Evolutionary conservation across 2,329 filamentous ascomycete genomes (phyloP).

Genomic region (Monosporascus sp.): DNA sequence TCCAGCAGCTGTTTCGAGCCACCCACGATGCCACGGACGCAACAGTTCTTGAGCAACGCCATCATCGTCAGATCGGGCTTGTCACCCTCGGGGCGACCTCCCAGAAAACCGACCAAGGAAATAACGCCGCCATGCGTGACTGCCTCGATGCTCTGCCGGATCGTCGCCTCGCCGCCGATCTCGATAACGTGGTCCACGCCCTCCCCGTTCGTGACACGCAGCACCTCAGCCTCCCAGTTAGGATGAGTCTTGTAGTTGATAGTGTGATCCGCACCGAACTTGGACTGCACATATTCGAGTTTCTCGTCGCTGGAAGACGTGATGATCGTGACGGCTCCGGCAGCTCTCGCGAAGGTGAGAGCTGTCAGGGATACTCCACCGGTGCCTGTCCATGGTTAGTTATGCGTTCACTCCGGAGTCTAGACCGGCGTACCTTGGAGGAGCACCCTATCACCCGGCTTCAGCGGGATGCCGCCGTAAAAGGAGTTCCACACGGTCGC

Average conservation of each 20-base stretch:
- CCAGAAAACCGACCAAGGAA: constrained; percentile 25
- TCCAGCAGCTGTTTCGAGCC: constrained; percentile 31
- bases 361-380: constrained; percentile 41
- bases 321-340: constrained; percentile 31
- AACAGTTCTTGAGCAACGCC: constrained; percentile 23
- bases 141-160: constrained; percentile 39
- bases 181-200: constrained; percentile 39
- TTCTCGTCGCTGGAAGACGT: constrained; percentile 49
- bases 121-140: constrained; percentile 41
- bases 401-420: background rate
- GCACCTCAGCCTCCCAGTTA: constrained; percentile 40
- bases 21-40: constrained; percentile 30
- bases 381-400: constrained; percentile 30
- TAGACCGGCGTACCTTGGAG: constrained; percentile 22
- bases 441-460: constrained; percentile 34
- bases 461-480: constrained; percentile 35
- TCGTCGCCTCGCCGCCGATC: constrained; percentile 34
- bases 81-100: constrained; percentile 15
- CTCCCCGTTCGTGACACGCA: constrained; percentile 35
- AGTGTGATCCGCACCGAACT: constrained; percentile 36
- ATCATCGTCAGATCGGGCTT: constrained; percentile 27
- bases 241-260: constrained; percentile 45
- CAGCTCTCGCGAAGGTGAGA: constrained; percentile 41
- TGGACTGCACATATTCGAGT: constrained; percentile 29
- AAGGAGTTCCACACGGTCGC: constrained; percentile 44